Percentiles rank a stretch among this genome's conserved stretches.
Evolutionary conservation across 2,329 filamentous ascomycete genomes (phyloP).

Genomic region (Lizonia empirigonia): DNA sequence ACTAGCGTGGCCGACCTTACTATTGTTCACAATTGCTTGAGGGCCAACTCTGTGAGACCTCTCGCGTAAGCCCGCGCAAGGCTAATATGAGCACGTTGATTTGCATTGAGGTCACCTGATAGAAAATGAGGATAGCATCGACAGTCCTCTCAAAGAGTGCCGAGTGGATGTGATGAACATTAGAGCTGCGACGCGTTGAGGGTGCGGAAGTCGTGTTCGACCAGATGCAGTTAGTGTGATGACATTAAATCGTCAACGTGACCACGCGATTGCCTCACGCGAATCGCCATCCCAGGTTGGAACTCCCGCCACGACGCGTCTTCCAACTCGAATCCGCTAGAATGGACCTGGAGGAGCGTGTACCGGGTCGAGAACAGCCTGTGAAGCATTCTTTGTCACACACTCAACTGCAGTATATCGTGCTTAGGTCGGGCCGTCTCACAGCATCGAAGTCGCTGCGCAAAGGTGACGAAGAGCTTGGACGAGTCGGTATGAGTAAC

Average conservation of each 20-base stretch:
- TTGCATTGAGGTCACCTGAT: background rate
- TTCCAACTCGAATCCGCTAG: background rate
- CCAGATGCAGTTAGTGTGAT: background rate
- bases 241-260: background rate
- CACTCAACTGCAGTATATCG: background rate
- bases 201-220: background rate
- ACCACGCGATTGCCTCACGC: constrained; percentile 32
- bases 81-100: background rate
- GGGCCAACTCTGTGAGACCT: constrained; percentile 26
- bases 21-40: constrained; percentile 41
- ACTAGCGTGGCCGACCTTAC: constrained; percentile 33
- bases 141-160: too few relatives aligned
- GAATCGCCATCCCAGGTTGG: background rate
- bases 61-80: constrained; percentile 1
- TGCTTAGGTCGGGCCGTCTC: background rate
- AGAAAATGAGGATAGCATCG: too few relatives aligned
- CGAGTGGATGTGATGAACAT: background rate
- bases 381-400: background rate
- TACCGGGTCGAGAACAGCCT: background rate
- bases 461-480: constrained; percentile 18
- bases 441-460: background rate
- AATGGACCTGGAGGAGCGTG: constrained; percentile 13
- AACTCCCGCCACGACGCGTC: constrained; percentile 26
- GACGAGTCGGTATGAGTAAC: constrained; percentile 25
- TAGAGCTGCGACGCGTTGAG: background rate